phyloP scores from a whole-genome alignment of 306 rosid genomes.

The Acacia confusa region DNA sequence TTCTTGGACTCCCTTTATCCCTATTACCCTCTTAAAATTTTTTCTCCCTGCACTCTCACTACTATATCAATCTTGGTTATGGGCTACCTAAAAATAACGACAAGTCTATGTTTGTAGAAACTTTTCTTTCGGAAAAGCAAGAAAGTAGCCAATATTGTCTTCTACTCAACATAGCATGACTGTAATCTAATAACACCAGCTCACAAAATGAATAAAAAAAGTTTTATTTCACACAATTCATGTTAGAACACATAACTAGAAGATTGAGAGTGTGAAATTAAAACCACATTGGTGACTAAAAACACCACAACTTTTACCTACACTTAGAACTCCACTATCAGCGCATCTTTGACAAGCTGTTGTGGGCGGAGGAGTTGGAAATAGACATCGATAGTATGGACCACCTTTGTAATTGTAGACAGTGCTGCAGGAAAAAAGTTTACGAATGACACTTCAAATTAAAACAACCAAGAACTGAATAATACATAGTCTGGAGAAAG shows the following conservation, averaged over 20 bases:
- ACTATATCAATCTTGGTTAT: not conserved
- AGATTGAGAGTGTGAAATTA: conserved; percentile 7
- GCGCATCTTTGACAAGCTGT: conserved; percentile 97
- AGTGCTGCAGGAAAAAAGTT: conserved; percentile 62
- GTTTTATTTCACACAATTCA: not conserved
- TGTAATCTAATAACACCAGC: not conserved
- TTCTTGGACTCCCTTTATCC: not conserved
- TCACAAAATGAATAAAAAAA: not conserved
- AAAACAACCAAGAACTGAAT: not conserved
- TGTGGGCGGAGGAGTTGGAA: conserved; percentile 94
- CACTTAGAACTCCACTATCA: conserved; percentile 79
- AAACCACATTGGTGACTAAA: conserved; percentile 8
- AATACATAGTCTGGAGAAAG: not conserved
- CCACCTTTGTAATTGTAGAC: conserved; percentile 84
- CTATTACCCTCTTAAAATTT: not conserved
- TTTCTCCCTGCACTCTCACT: not conserved
- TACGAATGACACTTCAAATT: conserved; percentile 4
- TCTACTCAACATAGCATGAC: not conserved
- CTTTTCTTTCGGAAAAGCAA: not conserved
- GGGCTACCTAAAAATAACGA: not conserved
- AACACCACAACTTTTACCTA: no score
- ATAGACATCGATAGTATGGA: conserved; percentile 90
- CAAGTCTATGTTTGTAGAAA: not conserved
- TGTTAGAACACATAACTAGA: not conserved
- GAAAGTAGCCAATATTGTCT: not conserved